phyloP scores from a whole-genome alignment of 179 eudicot genomes.

The Heliamphora pulchella region DNA sequence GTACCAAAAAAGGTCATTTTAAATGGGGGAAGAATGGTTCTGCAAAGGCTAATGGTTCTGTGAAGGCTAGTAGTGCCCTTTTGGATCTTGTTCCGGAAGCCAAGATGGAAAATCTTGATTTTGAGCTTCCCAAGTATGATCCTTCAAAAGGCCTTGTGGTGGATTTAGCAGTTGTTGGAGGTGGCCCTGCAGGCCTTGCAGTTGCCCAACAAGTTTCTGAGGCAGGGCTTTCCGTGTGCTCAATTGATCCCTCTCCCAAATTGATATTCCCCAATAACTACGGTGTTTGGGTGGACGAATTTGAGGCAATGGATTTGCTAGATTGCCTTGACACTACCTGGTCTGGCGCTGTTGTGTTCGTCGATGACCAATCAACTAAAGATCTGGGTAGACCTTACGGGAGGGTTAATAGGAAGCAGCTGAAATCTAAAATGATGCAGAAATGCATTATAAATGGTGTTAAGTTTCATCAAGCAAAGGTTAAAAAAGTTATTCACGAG shows the following conservation, averaged over 20 bases:
- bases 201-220: conserved; percentile 94
- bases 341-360: conserved; percentile 84
- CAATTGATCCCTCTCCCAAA: conserved; percentile 83
- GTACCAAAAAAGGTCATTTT: conserved; percentile 26
- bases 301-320: conserved; percentile 96
- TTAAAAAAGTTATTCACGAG: conserved; percentile 77
- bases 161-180: conserved; percentile 89
- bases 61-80: conserved; percentile 57
- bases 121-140: conserved; percentile 85
- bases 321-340: conserved; percentile 96
- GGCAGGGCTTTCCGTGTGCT: conserved; percentile 86
- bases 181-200: conserved; percentile 97
- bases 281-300: conserved; percentile 99
- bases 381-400: conserved; percentile 88
- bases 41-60: conserved; percentile 41
- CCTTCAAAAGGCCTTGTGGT: conserved; percentile 63
- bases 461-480: conserved; percentile 86
- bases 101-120: conserved; percentile 85
- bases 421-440: conserved; percentile 91
- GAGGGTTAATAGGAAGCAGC: conserved; percentile 81
- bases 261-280: conserved; percentile 97
- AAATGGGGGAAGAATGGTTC: conserved; percentile 31
- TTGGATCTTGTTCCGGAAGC: conserved; percentile 84
- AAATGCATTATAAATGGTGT: conserved; percentile 89
- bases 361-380: conserved; percentile 58